Conservation (phyloP, 176 grass and related monocot genomes). For the Oryza brachyantha region DNA sequence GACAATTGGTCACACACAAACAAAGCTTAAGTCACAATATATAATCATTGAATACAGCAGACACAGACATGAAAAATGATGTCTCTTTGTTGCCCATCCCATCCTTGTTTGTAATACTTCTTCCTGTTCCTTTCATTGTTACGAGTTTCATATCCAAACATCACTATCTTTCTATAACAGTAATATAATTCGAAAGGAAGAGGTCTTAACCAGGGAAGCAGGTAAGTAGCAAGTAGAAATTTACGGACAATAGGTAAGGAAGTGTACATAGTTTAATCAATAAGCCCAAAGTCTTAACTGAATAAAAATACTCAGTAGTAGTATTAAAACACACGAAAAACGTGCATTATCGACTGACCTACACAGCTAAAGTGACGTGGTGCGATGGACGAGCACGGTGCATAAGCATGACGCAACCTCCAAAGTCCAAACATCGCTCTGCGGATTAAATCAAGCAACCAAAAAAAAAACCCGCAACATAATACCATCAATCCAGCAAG, state of each 20-base stretch:
- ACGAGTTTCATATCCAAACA: slow-evolving; percentile 5
- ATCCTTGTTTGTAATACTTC: background rate
- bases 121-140: slow-evolving; percentile 18
- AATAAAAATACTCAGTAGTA: background rate
- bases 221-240: slow-evolving; percentile 16
- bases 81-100: background rate
- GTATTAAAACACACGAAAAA: slow-evolving; percentile 27
- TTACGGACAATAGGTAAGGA: slow-evolving; percentile 19
- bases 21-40: slow-evolving; percentile 5
- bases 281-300: slow-evolving; percentile 27
- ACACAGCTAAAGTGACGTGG: background rate
- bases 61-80: background rate
- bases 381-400: background rate
- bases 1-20: background rate
- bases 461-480: slow-evolving; percentile 12
- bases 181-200: slow-evolving; percentile 4
- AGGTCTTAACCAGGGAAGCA: slow-evolving; percentile 21
- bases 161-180: background rate
- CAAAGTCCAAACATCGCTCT: background rate
- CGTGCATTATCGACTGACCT: slow-evolving; percentile 7
- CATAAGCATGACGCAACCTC: background rate
- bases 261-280: background rate
- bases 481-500: slow-evolving; percentile 22
- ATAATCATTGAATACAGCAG: slow-evolving; percentile 14
- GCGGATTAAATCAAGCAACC: background rate